Percentiles rank a stretch among this genome's conserved stretches.
Conservation (phyloP, 148 eudicot species). For the Gaultheria prostrata region DNA sequence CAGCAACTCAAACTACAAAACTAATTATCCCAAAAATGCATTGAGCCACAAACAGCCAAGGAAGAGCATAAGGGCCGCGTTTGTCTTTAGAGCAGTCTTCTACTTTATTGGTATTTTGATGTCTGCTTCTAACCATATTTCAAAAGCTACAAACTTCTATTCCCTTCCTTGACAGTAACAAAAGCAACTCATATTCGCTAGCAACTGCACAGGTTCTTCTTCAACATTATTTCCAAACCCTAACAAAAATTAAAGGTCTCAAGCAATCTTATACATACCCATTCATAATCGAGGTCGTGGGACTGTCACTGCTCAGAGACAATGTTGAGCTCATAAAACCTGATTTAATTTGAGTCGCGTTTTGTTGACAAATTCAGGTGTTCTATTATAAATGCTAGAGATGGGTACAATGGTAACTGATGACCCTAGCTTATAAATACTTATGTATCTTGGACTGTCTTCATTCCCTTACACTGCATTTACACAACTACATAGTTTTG, state of each 20-base stretch:
- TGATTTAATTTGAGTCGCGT: too few species aligned
- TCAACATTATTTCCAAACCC: neutral
- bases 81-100: neutral
- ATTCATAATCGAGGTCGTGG: neutral
- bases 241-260: neutral
- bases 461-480: too few species aligned
- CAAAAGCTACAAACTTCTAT: neutral
- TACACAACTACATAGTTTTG: too few species aligned
- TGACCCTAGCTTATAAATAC: too few species aligned
- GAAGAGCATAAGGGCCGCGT: neutral
- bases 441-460: too few species aligned
- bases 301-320: neutral
- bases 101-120: neutral
- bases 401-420: too few species aligned
- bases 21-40: neutral
- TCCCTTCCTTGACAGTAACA: neutral
- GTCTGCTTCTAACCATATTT: neutral
- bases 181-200: neutral
- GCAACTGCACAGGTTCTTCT: neutral
- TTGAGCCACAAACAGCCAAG: neutral
- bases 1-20: neutral
- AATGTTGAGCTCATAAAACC: too few species aligned
- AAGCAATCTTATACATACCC: neutral
- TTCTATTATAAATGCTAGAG: too few species aligned
- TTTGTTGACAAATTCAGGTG: too few species aligned